Evolutionary conservation across 495 filamentous ascomycete genomes (phyloP), one percentile per base, ranked within the genome.

Genomic region (Parathielavia appendiculata): DNA sequence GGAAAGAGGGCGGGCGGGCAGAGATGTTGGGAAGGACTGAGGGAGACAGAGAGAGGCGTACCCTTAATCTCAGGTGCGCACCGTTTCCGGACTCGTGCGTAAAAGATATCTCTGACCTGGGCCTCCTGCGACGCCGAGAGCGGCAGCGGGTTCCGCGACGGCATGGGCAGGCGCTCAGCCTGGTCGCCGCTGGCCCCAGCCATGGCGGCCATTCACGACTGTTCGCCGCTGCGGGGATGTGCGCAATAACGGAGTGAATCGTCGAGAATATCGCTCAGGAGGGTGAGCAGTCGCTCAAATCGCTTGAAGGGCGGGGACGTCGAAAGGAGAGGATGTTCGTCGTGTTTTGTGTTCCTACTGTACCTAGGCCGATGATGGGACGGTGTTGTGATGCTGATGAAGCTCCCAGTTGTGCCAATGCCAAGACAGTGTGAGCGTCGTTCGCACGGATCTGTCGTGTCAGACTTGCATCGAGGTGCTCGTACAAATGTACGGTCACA

Each of bases 41-140:
- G 34, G 36, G 38, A n/a, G 19, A 34, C n/a, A 39, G 34, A 17
- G 10, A 50, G 16, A 41, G 20, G 72, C 72, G 41, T 69, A 96
- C 92, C 86, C 79, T 88, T 87, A 50, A 98, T 96, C 68, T 97
- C 90, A 1, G 86, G 79, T 0, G 84, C 85, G 73, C 93, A 98
- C 57, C 83, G 75, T 0, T 73, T 76, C 41, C 93, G 79, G 58
- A 97, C 95, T 32, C 89, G 81, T 66, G 88, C 89, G 75, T 97
- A 87, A 71, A 91, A 98, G 30, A 97, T 72, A 62, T 95, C 86
- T 51, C 90, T 83, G 46, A 98, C 91, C 76, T 96, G 89, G 39
- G 86, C 79, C 75, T 98, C 93, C 70, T 98, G 93, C 10, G 86
- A 78, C 6, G 95, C 86, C 47, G 92, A 95, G 49, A 98, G 82